Percentiles rank a stretch among this genome's conserved stretches.
phyloP scores from a whole-genome alignment of 805 yeast species.

The Yarrowia keelungensis region DNA sequence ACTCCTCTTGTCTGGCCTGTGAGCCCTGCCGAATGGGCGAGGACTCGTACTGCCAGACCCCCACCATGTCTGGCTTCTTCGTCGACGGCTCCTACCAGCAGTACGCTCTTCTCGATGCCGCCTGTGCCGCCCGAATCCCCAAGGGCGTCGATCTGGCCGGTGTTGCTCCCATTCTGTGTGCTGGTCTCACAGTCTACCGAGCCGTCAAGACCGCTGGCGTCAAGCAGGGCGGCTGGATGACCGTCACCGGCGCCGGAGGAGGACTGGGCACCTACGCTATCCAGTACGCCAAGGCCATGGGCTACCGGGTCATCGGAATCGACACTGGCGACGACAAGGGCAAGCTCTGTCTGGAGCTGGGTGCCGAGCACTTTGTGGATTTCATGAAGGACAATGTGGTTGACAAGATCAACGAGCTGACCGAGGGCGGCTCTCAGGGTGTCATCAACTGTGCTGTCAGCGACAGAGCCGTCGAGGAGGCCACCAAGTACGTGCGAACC shows the following conservation, averaged over 20 bases:
- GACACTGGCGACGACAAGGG: conserved; percentile 74
- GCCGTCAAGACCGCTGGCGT: conserved; percentile 81
- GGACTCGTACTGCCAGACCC: conserved; percentile 74
- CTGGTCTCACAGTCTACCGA: conserved; percentile 91
- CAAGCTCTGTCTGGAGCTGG: conserved; percentile 60
- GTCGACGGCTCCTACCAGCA: conserved; percentile 92
- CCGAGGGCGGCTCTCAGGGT: conserved; percentile 79
- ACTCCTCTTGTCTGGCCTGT: conserved; percentile 77
- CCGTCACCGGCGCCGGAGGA: conserved; percentile 80
- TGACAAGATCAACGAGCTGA: conserved; percentile 61
- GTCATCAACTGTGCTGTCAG: conserved; percentile 78
- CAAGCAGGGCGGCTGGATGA: conserved; percentile 75
- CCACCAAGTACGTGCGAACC: conserved; percentile 65
- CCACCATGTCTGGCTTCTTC: conserved; percentile 82
- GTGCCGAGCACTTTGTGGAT: conserved; percentile 70
- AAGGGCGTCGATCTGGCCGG: conserved; percentile 74
- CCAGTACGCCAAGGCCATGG: conserved; percentile 81
- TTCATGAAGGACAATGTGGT: conserved; percentile 60
- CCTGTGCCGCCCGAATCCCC: conserved; percentile 84
- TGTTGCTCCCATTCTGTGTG: conserved; percentile 84
- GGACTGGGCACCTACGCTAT: conserved; percentile 78
- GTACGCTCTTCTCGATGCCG: conserved; percentile 86
- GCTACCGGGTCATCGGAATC: conserved; percentile 71
- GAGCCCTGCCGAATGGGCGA: conserved; percentile 71
- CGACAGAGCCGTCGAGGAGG: conserved; percentile 67